A percentile compares a stretch with the other conserved stretches of the same genome.
Conservation (phyloP, 2,329 filamentous ascomycete species). For the Pseudogymnoascus sp. region DNA sequence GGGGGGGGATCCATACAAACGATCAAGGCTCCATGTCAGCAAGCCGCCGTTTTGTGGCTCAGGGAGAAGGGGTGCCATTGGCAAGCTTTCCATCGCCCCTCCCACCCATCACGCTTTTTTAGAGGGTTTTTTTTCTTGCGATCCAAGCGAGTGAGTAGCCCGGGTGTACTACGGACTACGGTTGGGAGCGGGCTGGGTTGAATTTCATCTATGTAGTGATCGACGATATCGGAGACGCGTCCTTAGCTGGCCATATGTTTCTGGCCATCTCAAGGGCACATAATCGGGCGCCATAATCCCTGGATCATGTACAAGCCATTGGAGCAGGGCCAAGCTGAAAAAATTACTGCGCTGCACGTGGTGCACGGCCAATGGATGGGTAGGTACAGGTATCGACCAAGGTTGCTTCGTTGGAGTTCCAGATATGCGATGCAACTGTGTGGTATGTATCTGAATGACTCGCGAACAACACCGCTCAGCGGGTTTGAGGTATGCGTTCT, state of each 20-base stretch:
- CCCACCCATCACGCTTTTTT: slow-evolving; percentile 3
- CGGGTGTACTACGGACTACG: not conserved
- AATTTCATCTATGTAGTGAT: not conserved
- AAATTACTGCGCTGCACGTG: slow-evolving; percentile 1
- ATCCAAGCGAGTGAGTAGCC: not conserved
- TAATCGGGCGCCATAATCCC: not conserved
- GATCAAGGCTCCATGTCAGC: slow-evolving; percentile 3
- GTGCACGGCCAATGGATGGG: not conserved
- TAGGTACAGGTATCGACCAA: not conserved
- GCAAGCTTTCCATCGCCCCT: slow-evolving; percentile 3
- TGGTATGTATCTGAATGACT: not conserved
- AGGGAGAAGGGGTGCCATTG: not conserved
- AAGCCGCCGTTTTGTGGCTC: slow-evolving; percentile 2
- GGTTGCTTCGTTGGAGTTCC: not conserved
- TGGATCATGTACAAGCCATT: not conserved
- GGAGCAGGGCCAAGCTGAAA: not conserved
- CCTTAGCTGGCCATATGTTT: not conserved
- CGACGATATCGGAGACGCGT: slow-evolving; percentile 3
- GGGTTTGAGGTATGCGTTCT: not conserved
- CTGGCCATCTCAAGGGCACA: not conserved
- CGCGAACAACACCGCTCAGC: not conserved
- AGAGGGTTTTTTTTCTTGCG: not conserved
- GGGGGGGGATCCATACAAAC: not conserved
- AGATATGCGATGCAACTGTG: not conserved
- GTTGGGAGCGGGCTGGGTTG: no score